Evolutionary conservation across 129 eudicot genomes (phyloP), one percentile per base, ranked within the genome.

Genomic region (Silybum marianum): DNA sequence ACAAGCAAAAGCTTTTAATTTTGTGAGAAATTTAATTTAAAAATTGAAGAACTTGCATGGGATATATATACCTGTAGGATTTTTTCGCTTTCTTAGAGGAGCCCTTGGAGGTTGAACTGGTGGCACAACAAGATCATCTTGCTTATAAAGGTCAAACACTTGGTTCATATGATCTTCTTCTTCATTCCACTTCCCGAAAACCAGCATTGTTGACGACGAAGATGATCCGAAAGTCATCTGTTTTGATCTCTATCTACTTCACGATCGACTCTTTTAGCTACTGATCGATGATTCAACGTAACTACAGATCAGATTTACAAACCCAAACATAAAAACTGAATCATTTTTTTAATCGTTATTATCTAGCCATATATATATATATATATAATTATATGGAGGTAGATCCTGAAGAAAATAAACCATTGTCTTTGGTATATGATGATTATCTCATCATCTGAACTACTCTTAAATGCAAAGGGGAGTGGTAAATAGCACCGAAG

Each of bases 1-100:
- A 32, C 38, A 32, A 71, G 13, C 13, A 30, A 7, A 71, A 12
- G 25, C 18, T 25, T 26, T 21, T 63, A 24, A 26, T 26, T 22
- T 8, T 40, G 9, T 7, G 3, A 12, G 14, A 16, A 71, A 58
- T 2, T 2, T 13, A 7, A 48, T 10, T 24, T 13, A 11, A 46
- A 9, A 42, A 10, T 16, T 21, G 24, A 66, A 46, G 46, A 81
- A 42, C 80, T 81, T 66, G 68, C 80, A 44, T 66, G 5, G 26
- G 28, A 74, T 51, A 62, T 14, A 74, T 51, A 62, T 14, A 63
- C 18, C 36, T 11, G 11, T 24, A 42, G 30, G 26, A 19, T 68
- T 82, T 81, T 74, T 74, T 67, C 60, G 71, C 10, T 82, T 82
- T 70, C 46, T 75, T 10, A 14, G 71, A 44, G 36, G 76, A 40